phyloP scores from a whole-genome alignment of 1,139 yeast genomes.

The Ogataea hybrid region DNA sequence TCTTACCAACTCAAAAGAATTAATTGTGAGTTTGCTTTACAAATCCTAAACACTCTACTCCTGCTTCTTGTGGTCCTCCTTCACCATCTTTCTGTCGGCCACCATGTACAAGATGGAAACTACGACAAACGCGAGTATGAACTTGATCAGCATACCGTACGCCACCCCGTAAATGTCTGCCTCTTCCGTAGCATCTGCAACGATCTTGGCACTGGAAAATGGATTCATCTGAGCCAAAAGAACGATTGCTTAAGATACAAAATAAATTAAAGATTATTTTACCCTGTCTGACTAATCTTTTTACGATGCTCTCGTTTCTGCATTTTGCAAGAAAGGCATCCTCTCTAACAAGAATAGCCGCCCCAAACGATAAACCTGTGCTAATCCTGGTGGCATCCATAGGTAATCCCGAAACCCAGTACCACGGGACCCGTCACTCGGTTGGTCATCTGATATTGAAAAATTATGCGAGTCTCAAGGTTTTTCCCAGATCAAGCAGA shows the following conservation, averaged over 20 bases:
- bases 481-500: slow-evolving; percentile 16
- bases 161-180: slow-evolving; percentile 10
- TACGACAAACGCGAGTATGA: slow-evolving; percentile 23
- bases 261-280: not conserved
- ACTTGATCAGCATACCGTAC: slow-evolving; percentile 23
- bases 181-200: slow-evolving; percentile 9
- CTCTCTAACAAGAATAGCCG: slow-evolving; percentile 11
- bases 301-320: slow-evolving; percentile 5
- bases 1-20: too few relatives aligned
- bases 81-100: slow-evolving; percentile 3
- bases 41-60: not conserved
- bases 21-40: too few relatives aligned
- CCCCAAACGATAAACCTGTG: slow-evolving; percentile 28
- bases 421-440: slow-evolving; percentile 66
- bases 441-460: slow-evolving; percentile 64
- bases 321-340: slow-evolving; percentile 6
- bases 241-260: not conserved
- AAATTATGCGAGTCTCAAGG: slow-evolving; percentile 17
- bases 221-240: slow-evolving; percentile 15
- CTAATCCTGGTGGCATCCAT: slow-evolving; percentile 53
- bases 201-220: slow-evolving; percentile 16
- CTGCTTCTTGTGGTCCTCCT: slow-evolving; percentile 3
- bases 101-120: slow-evolving; percentile 20
- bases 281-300: not conserved
- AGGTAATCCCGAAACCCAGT: slow-evolving; percentile 75